Evolutionary conservation across 805 yeast species (phyloP).

Genomic region (Komagataella kurtzmanii): DNA sequence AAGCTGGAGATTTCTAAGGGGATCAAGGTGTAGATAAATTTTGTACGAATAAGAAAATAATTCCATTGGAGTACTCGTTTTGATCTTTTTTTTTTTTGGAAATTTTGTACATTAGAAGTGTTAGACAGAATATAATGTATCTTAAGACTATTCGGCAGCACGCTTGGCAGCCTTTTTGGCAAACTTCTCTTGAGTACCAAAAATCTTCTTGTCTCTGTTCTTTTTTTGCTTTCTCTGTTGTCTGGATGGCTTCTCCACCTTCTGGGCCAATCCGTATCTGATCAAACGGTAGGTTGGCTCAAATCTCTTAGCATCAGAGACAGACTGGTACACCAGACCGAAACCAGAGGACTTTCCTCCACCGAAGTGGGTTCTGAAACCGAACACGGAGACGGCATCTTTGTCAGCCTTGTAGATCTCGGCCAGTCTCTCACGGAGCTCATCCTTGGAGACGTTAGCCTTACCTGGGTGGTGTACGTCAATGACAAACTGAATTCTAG

Average conservation of each 20-base stretch:
- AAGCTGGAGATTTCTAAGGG: constrained; percentile 41
- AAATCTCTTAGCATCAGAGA: constrained; percentile 94
- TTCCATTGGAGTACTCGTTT: not conserved
- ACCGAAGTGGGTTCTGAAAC: constrained; percentile 99
- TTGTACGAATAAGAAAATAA: not conserved
- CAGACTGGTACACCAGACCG: constrained; percentile 97
- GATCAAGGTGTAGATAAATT: constrained; percentile 9
- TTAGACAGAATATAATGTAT: not conserved
- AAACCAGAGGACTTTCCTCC: constrained; percentile 99
- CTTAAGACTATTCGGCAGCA: constrained; percentile 56
- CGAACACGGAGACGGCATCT: constrained; percentile 82
- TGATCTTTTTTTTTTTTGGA: not conserved
- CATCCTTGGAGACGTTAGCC: constrained; percentile 98
- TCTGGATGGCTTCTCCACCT: constrained; percentile 96
- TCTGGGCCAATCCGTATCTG: constrained; percentile 94
- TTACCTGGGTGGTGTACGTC: constrained; percentile 99
- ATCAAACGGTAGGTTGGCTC: constrained; percentile 99
- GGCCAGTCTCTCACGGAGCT: constrained; percentile 70
- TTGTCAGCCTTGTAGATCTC: constrained; percentile 54
- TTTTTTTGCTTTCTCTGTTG: constrained; percentile 99
- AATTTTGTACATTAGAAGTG: not conserved
- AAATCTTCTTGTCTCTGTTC: constrained; percentile 98
- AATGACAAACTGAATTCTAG: constrained; percentile 98
- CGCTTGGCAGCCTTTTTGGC: constrained; percentile 88
- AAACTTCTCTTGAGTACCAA: constrained; percentile 94